Evolutionary conservation across 305 asterid species (phyloP).

Genomic region (Rubia balearica): DNA sequence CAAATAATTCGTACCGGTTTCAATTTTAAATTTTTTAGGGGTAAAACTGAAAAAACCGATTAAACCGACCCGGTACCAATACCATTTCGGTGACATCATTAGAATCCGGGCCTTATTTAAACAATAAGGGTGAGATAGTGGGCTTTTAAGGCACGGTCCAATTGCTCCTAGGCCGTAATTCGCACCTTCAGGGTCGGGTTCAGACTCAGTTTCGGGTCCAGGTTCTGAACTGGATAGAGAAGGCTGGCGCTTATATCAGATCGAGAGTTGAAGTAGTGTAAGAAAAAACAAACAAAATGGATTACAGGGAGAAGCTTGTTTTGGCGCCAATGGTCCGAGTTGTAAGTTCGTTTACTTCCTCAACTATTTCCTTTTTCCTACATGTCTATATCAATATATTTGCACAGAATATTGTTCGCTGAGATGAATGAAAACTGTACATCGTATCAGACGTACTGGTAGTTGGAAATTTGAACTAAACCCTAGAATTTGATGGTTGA

Average conservation of each 20-base stretch:
- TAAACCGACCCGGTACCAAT: too few species aligned
- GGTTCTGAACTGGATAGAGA: background rate
- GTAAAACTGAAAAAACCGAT: too few species aligned
- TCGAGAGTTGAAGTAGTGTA: background rate
- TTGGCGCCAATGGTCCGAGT: constrained; percentile 94
- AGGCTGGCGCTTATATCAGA: background rate
- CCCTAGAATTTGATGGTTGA: background rate
- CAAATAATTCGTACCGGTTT: too few species aligned
- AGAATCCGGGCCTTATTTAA: too few species aligned
- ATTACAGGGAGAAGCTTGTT: constrained; percentile 63
- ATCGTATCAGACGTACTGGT: background rate
- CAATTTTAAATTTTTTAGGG: too few species aligned
- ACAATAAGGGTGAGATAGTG: too few species aligned
- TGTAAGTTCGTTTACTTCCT: constrained; percentile 35
- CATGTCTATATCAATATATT: background rate
- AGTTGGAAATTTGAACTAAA: background rate
- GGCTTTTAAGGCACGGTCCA: too few species aligned
- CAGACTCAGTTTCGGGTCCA: background rate
- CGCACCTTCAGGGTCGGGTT: background rate
- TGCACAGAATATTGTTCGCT: background rate
- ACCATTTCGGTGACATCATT: too few species aligned
- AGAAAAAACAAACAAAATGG: constrained; percentile 24
- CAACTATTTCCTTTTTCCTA: background rate
- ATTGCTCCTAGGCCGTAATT: background rate
- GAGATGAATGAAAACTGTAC: background rate